A percentile compares a stretch with the other conserved stretches of the same genome.
These are phyloP conservation scores for Candida xyloterini DNA, from an alignment of 805 yeast species.

Conservation along the genomic window DNA sequence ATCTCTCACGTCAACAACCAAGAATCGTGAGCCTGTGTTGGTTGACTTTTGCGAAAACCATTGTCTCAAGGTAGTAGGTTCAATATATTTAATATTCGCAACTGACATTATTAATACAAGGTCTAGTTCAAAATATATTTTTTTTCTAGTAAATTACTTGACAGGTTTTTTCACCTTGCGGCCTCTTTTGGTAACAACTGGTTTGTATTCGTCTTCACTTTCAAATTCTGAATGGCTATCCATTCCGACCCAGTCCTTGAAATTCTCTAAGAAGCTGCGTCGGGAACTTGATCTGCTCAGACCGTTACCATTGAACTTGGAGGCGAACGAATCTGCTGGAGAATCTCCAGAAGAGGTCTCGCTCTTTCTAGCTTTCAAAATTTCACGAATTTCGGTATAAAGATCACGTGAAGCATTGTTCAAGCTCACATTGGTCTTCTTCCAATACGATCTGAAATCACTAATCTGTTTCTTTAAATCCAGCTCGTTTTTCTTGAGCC, in stretches of 20 bases:
- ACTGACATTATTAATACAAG: constrained; percentile 26
- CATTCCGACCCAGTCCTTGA: constrained; percentile 36
- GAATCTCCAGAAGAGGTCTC: constrained; percentile 29
- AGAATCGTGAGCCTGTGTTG: constrained; percentile 39
- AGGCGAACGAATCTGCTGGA: constrained; percentile 68
- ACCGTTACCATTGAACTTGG: constrained; percentile 58
- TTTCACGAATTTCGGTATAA: constrained; percentile 81
- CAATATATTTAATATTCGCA: constrained; percentile 46
- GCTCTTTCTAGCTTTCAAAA: constrained; percentile 40
- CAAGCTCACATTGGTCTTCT: constrained; percentile 63
- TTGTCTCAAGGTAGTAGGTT: constrained; percentile 40
- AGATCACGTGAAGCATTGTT: constrained; percentile 77
- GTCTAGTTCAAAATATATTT: background rate
- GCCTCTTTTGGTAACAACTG: constrained; percentile 9
- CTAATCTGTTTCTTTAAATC: constrained; percentile 87
- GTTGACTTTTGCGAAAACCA: constrained; percentile 45
- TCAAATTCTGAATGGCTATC: constrained; percentile 29
- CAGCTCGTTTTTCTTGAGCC: constrained; percentile 96
- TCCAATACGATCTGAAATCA: constrained; percentile 85
- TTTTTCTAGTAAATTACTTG: constrained; percentile 5
- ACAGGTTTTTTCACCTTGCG: constrained; percentile 7
- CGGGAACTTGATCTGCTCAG: constrained; percentile 23
- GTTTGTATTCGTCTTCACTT: constrained; percentile 17
- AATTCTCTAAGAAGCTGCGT: constrained; percentile 32
- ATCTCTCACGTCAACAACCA: constrained; percentile 83